Evolutionary conservation across 495 filamentous ascomycete species (phyloP).

Genomic region (Sporormia fimetaria): DNA sequence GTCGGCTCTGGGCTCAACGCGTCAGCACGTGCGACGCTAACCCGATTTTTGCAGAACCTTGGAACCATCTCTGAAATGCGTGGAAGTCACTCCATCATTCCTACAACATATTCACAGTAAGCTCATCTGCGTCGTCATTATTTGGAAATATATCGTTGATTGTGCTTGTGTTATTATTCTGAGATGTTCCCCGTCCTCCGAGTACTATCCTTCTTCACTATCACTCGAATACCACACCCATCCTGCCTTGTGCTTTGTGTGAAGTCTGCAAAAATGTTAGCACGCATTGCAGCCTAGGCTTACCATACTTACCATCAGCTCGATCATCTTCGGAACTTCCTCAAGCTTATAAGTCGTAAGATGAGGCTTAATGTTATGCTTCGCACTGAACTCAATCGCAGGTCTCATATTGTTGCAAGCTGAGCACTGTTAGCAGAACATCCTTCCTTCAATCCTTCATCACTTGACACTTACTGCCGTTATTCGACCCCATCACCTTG

Average conservation of each 20-base stretch:
- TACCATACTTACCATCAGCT: slow-evolving; percentile 24
- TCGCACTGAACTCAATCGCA: slow-evolving; percentile 25
- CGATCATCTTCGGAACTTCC: slow-evolving; percentile 27
- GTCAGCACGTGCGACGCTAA: slow-evolving; percentile 2
- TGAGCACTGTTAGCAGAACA: too few species aligned
- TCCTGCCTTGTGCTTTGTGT: slow-evolving; percentile 18
- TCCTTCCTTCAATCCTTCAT: too few species aligned
- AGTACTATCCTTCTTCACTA: background rate
- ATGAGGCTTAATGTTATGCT: slow-evolving; percentile 26
- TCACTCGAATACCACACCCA: slow-evolving; percentile 25
- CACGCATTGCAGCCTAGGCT: background rate
- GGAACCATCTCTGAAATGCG: too few species aligned
- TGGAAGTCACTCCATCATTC: too few species aligned
- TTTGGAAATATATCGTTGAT: too few species aligned
- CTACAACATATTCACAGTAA: too few species aligned
- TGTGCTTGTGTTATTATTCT: too few species aligned
- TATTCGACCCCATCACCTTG: slow-evolving; percentile 22
- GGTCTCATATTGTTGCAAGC: slow-evolving; percentile 24
- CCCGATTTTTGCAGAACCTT: background rate
- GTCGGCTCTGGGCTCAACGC: too few species aligned
- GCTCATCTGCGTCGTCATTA: too few species aligned
- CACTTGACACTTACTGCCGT: slow-evolving; percentile 21
- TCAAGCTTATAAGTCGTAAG: slow-evolving; percentile 25
- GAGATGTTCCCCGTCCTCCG: too few species aligned
- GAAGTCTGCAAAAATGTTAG: slow-evolving; percentile 1